These are phyloP conservation scores for Coemansia sp. DNA, from an alignment of 371 early-diverging fungal species.

Conservation along the genomic window DNA sequence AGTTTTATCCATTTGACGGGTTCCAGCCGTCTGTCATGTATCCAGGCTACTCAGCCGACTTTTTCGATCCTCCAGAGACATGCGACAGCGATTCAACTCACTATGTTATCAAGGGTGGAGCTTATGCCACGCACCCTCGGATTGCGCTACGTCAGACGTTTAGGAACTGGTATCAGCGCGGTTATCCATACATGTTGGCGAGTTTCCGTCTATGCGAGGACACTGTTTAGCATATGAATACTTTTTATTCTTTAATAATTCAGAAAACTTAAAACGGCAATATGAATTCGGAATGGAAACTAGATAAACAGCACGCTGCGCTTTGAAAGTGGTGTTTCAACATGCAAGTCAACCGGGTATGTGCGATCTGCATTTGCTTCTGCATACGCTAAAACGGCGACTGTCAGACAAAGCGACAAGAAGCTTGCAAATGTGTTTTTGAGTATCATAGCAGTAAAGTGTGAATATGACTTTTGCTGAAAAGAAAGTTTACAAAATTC, in stretches of 20 bases:
- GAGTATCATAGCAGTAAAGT: background rate
- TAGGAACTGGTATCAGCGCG: slow-evolving; percentile 88
- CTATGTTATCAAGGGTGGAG: slow-evolving; percentile 75
- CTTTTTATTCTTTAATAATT: too few species aligned
- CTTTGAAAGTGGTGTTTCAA: slow-evolving; percentile 21
- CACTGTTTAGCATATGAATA: background rate
- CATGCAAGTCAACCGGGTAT: slow-evolving; percentile 20
- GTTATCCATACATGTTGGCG: slow-evolving; percentile 79
- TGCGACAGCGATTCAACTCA: slow-evolving; percentile 68
- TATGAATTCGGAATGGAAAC: background rate
- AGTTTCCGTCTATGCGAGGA: slow-evolving; percentile 59
- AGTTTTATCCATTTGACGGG: slow-evolving; percentile 59
- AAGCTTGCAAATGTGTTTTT: background rate
- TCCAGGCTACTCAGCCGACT: slow-evolving; percentile 87
- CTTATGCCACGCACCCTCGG: slow-evolving; percentile 84
- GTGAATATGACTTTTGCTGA: background rate
- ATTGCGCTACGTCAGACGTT: slow-evolving; percentile 70
- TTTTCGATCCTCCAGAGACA: slow-evolving; percentile 56
- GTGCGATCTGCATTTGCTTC: slow-evolving; percentile 2
- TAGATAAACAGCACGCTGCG: background rate
- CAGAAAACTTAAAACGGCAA: too few species aligned
- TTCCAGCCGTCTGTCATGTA: slow-evolving; percentile 68
- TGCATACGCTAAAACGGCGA: too few species aligned
- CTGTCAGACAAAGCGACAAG: background rate
- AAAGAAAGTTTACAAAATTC: background rate